These are phyloP conservation scores for Endothia cerciana DNA, from an alignment of 2,329 filamentous ascomycete species.

Conservation along the genomic window DNA sequence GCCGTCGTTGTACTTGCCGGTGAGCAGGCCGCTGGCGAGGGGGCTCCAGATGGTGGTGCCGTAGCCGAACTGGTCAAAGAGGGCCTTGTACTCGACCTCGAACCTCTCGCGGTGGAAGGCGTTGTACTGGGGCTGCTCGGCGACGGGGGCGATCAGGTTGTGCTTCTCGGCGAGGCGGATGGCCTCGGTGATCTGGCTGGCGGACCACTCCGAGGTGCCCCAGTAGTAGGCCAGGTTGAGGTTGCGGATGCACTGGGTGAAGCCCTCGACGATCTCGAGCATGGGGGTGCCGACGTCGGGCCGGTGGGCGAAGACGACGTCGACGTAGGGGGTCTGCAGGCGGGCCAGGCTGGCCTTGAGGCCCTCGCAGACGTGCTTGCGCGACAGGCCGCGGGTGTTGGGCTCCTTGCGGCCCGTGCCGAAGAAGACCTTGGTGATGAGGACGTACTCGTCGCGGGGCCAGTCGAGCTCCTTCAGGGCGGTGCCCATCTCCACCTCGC, in stretches of 20 bases:
- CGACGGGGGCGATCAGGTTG: conserved; percentile 58
- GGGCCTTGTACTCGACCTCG: conserved; percentile 62
- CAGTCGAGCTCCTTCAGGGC: conserved; percentile 56
- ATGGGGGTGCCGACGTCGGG: conserved; percentile 62
- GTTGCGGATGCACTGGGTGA: conserved; percentile 52
- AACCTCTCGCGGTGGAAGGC: conserved; percentile 64
- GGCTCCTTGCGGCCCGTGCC: conserved; percentile 62
- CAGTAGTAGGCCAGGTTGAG: conserved; percentile 67
- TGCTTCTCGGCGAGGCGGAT: conserved; percentile 57
- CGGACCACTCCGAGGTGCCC: conserved; percentile 62
- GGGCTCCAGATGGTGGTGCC: conserved; percentile 60
- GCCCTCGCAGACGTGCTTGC: conserved; percentile 60
- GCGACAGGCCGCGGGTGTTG: conserved; percentile 54
- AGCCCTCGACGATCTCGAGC: conserved; percentile 63
- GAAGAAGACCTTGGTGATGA: conserved; percentile 54
- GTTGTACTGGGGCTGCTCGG: conserved; percentile 61
- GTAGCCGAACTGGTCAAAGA: conserved; percentile 60
- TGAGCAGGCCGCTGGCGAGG: conserved; percentile 59
- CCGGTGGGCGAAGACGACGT: conserved; percentile 65
- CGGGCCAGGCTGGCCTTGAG: conserved; percentile 61
- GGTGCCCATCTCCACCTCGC: conserved; percentile 55
- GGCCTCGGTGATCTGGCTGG: conserved; percentile 62
- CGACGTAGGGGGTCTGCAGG: conserved; percentile 68
- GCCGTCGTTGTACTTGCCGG: conserved; percentile 67
- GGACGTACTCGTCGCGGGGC: conserved; percentile 57